Evolutionary conservation across 2,329 filamentous ascomycete genomes (phyloP).

Genomic region (Elsinoe perseae): DNA sequence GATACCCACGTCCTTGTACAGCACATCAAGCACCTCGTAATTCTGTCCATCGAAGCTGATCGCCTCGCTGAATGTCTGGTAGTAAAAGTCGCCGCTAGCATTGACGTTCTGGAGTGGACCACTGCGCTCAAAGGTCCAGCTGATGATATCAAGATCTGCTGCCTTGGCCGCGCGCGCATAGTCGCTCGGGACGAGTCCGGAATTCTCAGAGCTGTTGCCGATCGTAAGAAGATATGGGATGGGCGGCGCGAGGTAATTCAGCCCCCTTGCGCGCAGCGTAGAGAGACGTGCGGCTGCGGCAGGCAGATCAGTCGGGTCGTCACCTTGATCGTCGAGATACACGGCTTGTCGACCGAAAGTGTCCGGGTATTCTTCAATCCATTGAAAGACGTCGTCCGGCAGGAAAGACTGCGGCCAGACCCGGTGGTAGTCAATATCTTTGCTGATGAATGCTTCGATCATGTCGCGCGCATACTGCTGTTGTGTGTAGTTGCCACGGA

Average conservation of each 20-base stretch:
- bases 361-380: constrained; percentile 53
- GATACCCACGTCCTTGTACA: constrained; percentile 54
- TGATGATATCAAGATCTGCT: constrained; percentile 56
- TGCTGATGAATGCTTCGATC: constrained; percentile 51
- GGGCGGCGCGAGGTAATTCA: constrained; percentile 56
- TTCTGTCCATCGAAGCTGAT: constrained; percentile 59
- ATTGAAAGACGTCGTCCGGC: constrained; percentile 50
- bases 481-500: constrained; percentile 55
- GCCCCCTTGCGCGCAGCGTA: constrained; percentile 49
- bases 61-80: constrained; percentile 39
- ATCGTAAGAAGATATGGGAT: constrained; percentile 54
- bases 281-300: constrained; percentile 51
- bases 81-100: constrained; percentile 49
- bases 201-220: constrained; percentile 24
- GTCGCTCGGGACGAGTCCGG: constrained; percentile 52
- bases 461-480: constrained; percentile 57
- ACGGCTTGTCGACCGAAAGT: constrained; percentile 54
- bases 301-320: constrained; percentile 32
- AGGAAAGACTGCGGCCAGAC: constrained; percentile 60
- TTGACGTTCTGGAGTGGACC: constrained; percentile 45
- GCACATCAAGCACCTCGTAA: constrained; percentile 57
- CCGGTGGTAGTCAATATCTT: constrained; percentile 45
- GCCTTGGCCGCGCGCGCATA: constrained; percentile 56
- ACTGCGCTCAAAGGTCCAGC: constrained; percentile 62
- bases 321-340: constrained; percentile 54